Base-by-base conservation (phyloP, 768 basidiomycete genomes). In the Amanita polypyramis region DNA sequence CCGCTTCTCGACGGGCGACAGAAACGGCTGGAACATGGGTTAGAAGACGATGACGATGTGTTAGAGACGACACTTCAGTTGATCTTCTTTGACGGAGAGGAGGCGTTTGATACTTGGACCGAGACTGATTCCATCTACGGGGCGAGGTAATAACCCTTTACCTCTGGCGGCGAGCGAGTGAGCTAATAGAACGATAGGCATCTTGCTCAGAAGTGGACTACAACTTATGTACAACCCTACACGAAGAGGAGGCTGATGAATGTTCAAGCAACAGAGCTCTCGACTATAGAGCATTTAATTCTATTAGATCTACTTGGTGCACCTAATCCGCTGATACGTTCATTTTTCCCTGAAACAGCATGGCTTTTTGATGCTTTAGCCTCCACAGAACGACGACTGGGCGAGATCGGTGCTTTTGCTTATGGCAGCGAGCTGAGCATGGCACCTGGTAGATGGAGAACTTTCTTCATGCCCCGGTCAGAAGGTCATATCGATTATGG, bases 11-110 rank as follows among this genome's bases (percentile, higher is more conserved):
- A 85, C 29, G 67, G 71, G 10, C 74, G 84, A 19, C 66, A 73
- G 37, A 66, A 73, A 47, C 70, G 77, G 25, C 53, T 85, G 5
- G 73, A 77, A 25, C 70, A 70, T 2, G 81, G 69, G 0, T 59
- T 69, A 12, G 79, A 79, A 46, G 79, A 81, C 10, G 80, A 82
- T n/a, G 88, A 89, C 36, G 85, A 90, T 45, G 67, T 82, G 11
- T 78, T 78, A 0, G 85, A 88, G 49, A 90, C 86, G 15, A 95
- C 94, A 2, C 64, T 99, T 7, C 92, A 96, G 60, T 69, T 98
- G 7, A 73, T 99, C 8, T 95, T 98, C 61, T 95, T 99, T 50
- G 96, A 99, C 57, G 96, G 96, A 2, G 96, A 99, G 65, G 96
- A 98, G 64, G 96, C 96, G 0, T 97, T 95, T 64, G 72, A 79